Evolutionary conservation across 2,329 filamentous ascomycete genomes (phyloP), one percentile per base, ranked within the genome.

Genomic region (Torrubiellomyces zombiae): DNA sequence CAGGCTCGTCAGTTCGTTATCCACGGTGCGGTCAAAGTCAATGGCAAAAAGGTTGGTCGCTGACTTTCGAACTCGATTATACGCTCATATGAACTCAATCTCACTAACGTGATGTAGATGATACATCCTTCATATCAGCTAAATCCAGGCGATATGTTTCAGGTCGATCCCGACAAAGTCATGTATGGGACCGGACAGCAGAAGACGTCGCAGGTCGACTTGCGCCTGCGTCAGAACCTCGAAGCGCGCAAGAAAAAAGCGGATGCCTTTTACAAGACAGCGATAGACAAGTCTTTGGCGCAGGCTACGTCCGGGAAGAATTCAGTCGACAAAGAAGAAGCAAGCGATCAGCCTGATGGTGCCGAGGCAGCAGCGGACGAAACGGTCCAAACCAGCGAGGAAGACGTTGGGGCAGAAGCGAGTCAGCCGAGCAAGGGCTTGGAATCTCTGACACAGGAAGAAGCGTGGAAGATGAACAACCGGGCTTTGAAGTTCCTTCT

Each of bases 141-240:
- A 19, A 98, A 98, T 51, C 91, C 89, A 3, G 89, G 89, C 38
- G 89, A 98, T 49, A 81, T 98, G 72, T 98, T 98, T 63, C 82
- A 92, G 48, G 86, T 98, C 40, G 78, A 94, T 12, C 65, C 79
- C 18, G 81, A 93, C 19, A 72, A 75, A 39, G 89, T 98, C 28
- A 64, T 98, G 51, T 85, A 67, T 42, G 86, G 81, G 17, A 93
- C 85, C 1, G 89, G 89, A 30, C 63, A 67, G 14, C 66, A 68
- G 24, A 89, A 83, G 52, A 51, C 62, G 5, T 14, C 34, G 12
- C 29, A 44, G 38, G 33, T 26, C 3, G 29, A 41, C 26, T 28
- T 34, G 12, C 28, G 31, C 4, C 27, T 46, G 9, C 32, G 35
- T n/a, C 31, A 40, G 25, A 45, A 36, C 13, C 37, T 45, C 7